Percentiles rank a stretch among this genome's conserved stretches.
phyloP scores from a whole-genome alignment of 2,329 filamentous ascomycete genomes.

The Diaporthe sp. region DNA sequence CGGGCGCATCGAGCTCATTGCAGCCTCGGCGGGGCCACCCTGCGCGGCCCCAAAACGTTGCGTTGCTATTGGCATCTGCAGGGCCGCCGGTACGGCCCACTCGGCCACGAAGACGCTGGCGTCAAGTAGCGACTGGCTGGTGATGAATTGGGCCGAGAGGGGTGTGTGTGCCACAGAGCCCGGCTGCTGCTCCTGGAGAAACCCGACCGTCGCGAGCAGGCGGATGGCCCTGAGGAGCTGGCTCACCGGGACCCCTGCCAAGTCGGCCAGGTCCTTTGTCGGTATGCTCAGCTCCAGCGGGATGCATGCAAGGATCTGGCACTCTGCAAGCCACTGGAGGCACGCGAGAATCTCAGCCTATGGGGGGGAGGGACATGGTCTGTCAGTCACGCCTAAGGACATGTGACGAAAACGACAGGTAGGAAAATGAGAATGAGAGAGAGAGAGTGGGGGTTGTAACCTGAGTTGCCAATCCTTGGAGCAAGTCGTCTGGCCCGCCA shows the following conservation, averaged over 20 bases:
- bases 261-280: constrained; percentile 56
- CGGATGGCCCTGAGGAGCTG: constrained; percentile 53
- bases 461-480: neutral
- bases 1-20: constrained; percentile 3
- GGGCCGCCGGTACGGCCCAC: constrained; percentile 50
- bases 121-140: constrained; percentile 51
- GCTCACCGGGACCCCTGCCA: constrained; percentile 54
- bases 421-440: neutral
- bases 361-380: neutral
- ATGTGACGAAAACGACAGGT: neutral
- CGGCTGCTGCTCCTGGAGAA: constrained; percentile 51
- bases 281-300: constrained; percentile 53
- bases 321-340: constrained; percentile 59
- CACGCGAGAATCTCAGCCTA: constrained; percentile 47
- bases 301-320: constrained; percentile 60
- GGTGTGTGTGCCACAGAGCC: constrained; percentile 54
- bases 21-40: constrained; percentile 36
- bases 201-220: constrained; percentile 51
- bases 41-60: constrained; percentile 30
- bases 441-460: neutral
- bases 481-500: neutral
- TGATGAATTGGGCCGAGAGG: constrained; percentile 55
- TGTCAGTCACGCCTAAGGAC: neutral
- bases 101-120: constrained; percentile 56
- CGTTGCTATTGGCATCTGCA: constrained; percentile 51